These are phyloP conservation scores for Colletotrichum endophyticum DNA, from an alignment of 2,329 filamentous ascomycete species.

Conservation along the genomic window DNA sequence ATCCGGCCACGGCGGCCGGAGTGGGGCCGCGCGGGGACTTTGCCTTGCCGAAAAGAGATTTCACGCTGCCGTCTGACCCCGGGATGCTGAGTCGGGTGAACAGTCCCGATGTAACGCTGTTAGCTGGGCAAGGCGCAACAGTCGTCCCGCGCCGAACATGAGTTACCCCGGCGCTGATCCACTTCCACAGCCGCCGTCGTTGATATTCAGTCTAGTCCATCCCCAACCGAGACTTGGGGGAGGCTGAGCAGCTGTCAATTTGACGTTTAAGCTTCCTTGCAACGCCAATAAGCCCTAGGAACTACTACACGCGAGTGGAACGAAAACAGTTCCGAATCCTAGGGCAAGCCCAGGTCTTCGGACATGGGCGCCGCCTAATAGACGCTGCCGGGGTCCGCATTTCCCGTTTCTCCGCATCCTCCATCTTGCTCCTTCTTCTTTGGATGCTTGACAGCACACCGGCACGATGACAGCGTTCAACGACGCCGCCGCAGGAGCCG, in stretches of 20 bases:
- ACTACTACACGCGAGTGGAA: background rate
- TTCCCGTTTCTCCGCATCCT: background rate
- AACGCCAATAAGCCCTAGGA: background rate
- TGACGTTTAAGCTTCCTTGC: background rate
- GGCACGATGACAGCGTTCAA: background rate
- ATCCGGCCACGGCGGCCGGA: background rate
- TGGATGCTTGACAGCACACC: background rate
- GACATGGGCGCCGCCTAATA: background rate
- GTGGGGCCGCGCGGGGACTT: background rate
- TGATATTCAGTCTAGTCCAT: background rate
- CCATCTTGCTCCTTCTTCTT: background rate
- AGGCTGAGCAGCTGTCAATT: slow-evolving; percentile 4
- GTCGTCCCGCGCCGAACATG: slow-evolving; percentile 1
- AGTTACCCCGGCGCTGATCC: slow-evolving; percentile 8
- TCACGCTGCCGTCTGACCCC: background rate
- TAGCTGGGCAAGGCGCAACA: slow-evolving; percentile 6
- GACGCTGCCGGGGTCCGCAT: background rate
- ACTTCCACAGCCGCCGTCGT: background rate
- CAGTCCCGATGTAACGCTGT: background rate
- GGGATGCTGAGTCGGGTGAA: background rate
- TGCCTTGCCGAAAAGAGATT: background rate
- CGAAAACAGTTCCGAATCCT: background rate
- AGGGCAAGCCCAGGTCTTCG: background rate
- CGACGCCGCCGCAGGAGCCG: background rate
- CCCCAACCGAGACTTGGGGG: background rate